phyloP scores from a whole-genome alignment of 495 filamentous ascomycete species.

The Talaromyces stipitatus region DNA sequence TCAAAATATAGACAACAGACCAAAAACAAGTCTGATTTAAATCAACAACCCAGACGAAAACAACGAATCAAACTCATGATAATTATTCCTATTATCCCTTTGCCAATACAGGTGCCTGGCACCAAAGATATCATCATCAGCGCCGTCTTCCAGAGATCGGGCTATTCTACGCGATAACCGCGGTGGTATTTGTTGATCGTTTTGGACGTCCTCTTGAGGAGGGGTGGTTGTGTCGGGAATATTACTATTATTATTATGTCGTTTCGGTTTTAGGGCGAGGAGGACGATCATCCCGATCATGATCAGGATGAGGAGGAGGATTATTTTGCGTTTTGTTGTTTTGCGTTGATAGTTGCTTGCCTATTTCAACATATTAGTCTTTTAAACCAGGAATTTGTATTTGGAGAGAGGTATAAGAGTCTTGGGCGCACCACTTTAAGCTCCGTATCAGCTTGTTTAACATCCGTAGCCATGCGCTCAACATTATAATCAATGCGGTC shows the following conservation, averaged over 20 bases:
- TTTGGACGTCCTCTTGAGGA: conserved; percentile 9
- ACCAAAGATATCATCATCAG: too few relatives aligned
- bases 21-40: not conserved
- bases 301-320: conserved; percentile 75
- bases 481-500: conserved; percentile 98
- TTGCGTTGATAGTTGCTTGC: conserved; percentile 82
- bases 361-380: conserved; percentile 18
- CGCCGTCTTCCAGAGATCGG: not conserved
- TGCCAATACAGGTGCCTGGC: too few relatives aligned
- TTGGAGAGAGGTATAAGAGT: not conserved
- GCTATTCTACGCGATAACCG: not conserved
- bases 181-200: not conserved
- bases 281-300: conserved; percentile 83
- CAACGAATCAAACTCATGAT: not conserved
- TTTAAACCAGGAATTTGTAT: not conserved
- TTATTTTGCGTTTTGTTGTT: conserved; percentile 82
- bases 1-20: not conserved
- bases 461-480: conserved; percentile 80
- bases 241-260: conserved; percentile 16
- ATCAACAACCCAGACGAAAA: not conserved
- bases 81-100: not conserved
- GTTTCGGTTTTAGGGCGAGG: conserved; percentile 75
- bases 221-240: conserved; percentile 12
- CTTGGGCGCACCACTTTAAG: conserved; percentile 59
- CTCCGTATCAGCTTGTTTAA: conserved; percentile 89